Evolutionary conservation across 1,139 yeast species (phyloP).

Genomic region (Candida anutae): DNA sequence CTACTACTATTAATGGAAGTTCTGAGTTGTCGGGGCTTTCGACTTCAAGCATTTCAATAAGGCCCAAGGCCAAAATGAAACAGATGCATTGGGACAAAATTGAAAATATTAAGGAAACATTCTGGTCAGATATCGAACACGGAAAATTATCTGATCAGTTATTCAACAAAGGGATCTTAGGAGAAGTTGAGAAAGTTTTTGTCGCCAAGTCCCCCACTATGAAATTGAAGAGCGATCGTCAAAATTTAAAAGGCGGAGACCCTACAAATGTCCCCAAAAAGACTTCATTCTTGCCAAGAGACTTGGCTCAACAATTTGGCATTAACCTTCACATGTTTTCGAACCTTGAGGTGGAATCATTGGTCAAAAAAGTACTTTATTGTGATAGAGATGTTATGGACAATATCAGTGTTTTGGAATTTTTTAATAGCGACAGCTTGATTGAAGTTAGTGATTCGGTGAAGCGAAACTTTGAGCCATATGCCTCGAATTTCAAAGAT

Average conservation of each 20-base stretch:
- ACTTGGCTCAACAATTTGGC: conserved; percentile 78
- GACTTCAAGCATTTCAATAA: conserved; percentile 4
- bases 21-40: background rate
- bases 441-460: conserved; percentile 64
- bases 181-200: conserved; percentile 73
- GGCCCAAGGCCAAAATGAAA: conserved; percentile 64
- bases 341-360: conserved; percentile 49
- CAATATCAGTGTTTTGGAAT: conserved; percentile 71
- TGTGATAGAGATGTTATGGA: conserved; percentile 68
- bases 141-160: conserved; percentile 44
- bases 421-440: conserved; percentile 66
- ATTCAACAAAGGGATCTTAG: conserved; percentile 62
- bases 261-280: conserved; percentile 25
- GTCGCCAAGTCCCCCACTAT: conserved; percentile 49
- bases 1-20: conserved; percentile 6
- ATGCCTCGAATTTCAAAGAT: conserved; percentile 44
- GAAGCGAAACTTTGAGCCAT: conserved; percentile 65
- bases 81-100: conserved; percentile 96
- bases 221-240: conserved; percentile 29
- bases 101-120: conserved; percentile 60
- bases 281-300: conserved; percentile 60
- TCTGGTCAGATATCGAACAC: conserved; percentile 65
- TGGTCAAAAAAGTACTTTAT: conserved; percentile 56
- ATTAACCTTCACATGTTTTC: conserved; percentile 83
- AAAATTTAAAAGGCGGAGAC: conserved; percentile 10